Conservation (phyloP, 257 asterid species). For the Capsicum pubescens region DNA sequence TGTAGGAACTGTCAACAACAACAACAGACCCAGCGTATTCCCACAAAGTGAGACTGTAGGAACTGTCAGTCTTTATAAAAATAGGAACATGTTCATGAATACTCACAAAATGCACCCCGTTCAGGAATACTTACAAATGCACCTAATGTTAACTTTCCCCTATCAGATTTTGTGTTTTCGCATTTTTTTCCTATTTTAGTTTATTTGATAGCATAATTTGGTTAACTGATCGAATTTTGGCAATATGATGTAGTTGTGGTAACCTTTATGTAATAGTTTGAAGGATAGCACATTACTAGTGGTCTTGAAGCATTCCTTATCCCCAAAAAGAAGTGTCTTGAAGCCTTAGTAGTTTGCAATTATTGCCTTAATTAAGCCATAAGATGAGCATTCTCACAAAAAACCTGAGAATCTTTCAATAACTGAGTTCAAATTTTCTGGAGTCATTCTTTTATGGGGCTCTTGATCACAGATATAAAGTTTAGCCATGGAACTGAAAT, state of each 20-base stretch:
- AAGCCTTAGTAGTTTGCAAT: background rate
- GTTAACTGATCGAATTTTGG: background rate
- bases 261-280: background rate
- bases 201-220: background rate
- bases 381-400: conserved; percentile 15
- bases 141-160: background rate
- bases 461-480: background rate
- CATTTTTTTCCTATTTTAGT: background rate
- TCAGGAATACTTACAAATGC: background rate
- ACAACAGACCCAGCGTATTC: too few relatives aligned
- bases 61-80: background rate
- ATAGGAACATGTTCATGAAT: conserved; percentile 9
- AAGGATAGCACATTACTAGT: background rate
- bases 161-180: conserved; percentile 1
- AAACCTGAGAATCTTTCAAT: background rate
- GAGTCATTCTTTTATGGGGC: background rate
- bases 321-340: background rate
- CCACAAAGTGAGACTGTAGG: background rate
- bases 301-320: background rate
- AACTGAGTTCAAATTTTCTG: background rate
- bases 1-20: background rate
- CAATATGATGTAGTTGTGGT: background rate
- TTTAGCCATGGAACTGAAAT: background rate
- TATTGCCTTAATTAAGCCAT: background rate
- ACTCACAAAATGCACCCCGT: background rate